phyloP scores from a whole-genome alignment of 495 filamentous ascomycete genomes.

The Hypoxylon perforatum region DNA sequence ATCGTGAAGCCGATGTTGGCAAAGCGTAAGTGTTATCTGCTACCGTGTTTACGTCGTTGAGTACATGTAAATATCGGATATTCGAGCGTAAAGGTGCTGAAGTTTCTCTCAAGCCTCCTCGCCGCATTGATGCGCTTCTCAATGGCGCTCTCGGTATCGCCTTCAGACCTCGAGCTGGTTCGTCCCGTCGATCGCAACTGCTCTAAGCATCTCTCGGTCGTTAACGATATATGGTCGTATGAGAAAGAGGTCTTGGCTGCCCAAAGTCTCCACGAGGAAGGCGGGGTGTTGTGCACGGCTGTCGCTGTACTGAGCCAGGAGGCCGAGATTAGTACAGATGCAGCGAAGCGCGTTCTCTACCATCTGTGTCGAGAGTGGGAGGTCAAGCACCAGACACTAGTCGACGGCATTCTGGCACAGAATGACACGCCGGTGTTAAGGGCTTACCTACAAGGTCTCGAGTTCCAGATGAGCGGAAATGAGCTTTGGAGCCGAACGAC shows the following conservation, averaged over 20 bases:
- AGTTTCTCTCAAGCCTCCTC: constrained; percentile 44
- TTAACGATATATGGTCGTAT: constrained; percentile 56
- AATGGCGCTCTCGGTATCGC: constrained; percentile 45
- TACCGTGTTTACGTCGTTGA: neutral
- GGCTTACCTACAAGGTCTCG: constrained; percentile 50
- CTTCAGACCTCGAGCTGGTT: constrained; percentile 34
- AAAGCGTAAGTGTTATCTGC: constrained; percentile 40
- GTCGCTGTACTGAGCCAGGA: constrained; percentile 43
- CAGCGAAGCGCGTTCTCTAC: constrained; percentile 49
- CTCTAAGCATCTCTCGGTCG: constrained; percentile 50
- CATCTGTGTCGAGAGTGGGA: constrained; percentile 51
- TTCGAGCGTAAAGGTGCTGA: neutral
- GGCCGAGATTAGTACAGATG: constrained; percentile 22
- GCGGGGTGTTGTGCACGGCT: constrained; percentile 41
- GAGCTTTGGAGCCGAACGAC: constrained; percentile 54
- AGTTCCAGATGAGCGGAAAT: constrained; percentile 55
- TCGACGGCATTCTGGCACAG: constrained; percentile 18
- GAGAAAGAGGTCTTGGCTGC: constrained; percentile 51
- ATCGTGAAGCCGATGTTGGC: constrained; percentile 49
- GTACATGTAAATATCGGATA: neutral
- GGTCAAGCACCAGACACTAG: constrained; percentile 27
- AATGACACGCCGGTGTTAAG: constrained; percentile 15
- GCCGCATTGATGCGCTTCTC: constrained; percentile 53
- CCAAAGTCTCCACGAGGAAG: constrained; percentile 42
- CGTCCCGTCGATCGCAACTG: constrained; percentile 44